These are phyloP conservation scores for Yamadazyma sp. DNA, from an alignment of 805 yeast species.

Conservation along the genomic window DNA sequence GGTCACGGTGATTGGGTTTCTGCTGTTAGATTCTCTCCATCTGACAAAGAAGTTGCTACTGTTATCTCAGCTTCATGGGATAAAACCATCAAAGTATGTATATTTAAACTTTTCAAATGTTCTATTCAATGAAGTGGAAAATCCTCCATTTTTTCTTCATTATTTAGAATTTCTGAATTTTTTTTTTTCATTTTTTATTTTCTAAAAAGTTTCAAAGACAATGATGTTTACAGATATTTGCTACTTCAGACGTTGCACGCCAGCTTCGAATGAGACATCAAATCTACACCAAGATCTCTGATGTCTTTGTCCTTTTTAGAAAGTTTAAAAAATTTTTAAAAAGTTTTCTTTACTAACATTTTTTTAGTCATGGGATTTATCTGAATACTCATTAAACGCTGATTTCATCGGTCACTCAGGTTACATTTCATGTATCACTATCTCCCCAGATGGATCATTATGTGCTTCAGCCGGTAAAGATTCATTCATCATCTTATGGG, in stretches of 20 bases:
- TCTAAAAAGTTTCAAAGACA: slow-evolving; percentile 3
- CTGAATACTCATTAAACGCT: slow-evolving; percentile 80
- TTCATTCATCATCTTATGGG: slow-evolving; percentile 98
- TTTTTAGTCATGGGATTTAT: slow-evolving; percentile 88
- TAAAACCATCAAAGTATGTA: slow-evolving; percentile 97
- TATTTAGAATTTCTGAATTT: neutral
- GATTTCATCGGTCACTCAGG: slow-evolving; percentile 99
- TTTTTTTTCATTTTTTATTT: slow-evolving; percentile 2
- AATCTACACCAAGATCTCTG: slow-evolving; percentile 99
- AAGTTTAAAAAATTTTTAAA: slow-evolving; percentile 3
- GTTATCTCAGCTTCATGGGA: slow-evolving; percentile 99
- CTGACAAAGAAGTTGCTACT: slow-evolving; percentile 56
- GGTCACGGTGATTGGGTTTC: slow-evolving; percentile 99
- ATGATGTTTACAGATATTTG: slow-evolving; percentile 65
- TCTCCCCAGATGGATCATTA: slow-evolving; percentile 99
- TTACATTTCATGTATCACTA: slow-evolving; percentile 94
- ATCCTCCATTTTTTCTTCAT: slow-evolving; percentile 6
- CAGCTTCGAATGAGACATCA: slow-evolving; percentile 88
- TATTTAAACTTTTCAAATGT: slow-evolving; percentile 2
- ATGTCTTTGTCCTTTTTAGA: slow-evolving; percentile 28
- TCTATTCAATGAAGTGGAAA: neutral
- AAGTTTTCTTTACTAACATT: slow-evolving; percentile 42
- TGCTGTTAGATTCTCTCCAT: slow-evolving; percentile 95
- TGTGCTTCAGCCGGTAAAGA: slow-evolving; percentile 99
- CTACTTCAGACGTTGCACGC: slow-evolving; percentile 93